Conservation (phyloP, 495 filamentous ascomycete genomes). For the Glonium stellatum region DNA sequence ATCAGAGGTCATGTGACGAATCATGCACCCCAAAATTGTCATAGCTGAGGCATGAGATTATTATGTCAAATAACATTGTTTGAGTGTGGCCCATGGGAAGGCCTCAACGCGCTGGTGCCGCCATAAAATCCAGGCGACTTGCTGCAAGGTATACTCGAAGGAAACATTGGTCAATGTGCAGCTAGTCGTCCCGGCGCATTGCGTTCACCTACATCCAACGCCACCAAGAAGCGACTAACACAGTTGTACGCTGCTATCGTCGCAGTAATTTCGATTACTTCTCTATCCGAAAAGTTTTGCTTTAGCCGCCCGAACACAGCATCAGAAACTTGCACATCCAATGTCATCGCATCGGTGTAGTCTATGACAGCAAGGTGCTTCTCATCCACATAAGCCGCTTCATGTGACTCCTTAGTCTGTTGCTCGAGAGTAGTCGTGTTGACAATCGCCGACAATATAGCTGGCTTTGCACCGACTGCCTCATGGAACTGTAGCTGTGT, state of each 20-base stretch:
- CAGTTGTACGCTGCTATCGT: conserved; percentile 82
- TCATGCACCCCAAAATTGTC: too few species aligned
- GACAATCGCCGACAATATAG: neutral
- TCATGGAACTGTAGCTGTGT: conserved; percentile 28
- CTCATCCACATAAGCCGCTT: conserved; percentile 16
- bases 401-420: neutral
- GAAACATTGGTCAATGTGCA: neutral
- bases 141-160: too few species aligned
- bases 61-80: too few species aligned
- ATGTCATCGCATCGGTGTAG: conserved; percentile 35
- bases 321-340: conserved; percentile 29
- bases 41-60: too few species aligned
- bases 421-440: neutral
- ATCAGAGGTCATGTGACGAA: too few species aligned
- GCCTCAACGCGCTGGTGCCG: too few species aligned
- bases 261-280: conserved; percentile 51
- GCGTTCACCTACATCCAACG: conserved; percentile 67
- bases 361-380: conserved; percentile 30
- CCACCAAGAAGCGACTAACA: conserved; percentile 77
- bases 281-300: conserved; percentile 42
- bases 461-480: neutral
- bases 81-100: too few species aligned
- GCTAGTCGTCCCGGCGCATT: conserved; percentile 28
- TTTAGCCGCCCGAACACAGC: conserved; percentile 41
- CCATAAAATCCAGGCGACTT: too few species aligned